A percentile compares a stretch with the other conserved stretches of the same genome.
Evolutionary conservation across 2,329 filamentous ascomycete genomes (phyloP).

Genomic region (Monilinia polystroma): DNA sequence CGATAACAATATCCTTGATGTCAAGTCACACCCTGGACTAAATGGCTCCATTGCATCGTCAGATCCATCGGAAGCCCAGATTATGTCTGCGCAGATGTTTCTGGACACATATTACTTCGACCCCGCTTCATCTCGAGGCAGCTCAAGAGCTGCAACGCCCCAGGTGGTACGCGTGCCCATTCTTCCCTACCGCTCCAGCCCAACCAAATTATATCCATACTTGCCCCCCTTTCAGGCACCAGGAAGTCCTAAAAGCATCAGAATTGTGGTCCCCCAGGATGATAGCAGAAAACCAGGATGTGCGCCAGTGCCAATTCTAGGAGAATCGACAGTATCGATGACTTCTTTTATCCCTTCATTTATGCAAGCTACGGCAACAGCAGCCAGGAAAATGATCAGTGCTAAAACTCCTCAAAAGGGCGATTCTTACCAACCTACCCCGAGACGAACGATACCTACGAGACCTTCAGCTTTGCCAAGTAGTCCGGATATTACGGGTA

Average conservation of each 20-base stretch:
- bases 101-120: conserved; percentile 78
- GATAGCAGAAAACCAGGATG: conserved; percentile 21
- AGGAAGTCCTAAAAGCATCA: conserved; percentile 38
- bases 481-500: conserved; percentile 69
- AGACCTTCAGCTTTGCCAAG: conserved; percentile 71
- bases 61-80: conserved; percentile 76
- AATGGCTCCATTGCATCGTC: conserved; percentile 73
- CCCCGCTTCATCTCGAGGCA: conserved; percentile 54
- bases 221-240: conserved; percentile 26
- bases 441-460: conserved; percentile 61
- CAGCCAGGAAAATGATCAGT: conserved; percentile 40
- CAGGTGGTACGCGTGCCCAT: conserved; percentile 58
- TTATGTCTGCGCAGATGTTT: conserved; percentile 73
- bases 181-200: conserved; percentile 27
- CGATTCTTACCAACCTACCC: conserved; percentile 52
- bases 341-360: conserved; percentile 35
- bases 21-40: conserved; percentile 55
- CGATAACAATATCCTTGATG: conserved; percentile 66
- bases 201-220: conserved; percentile 31
- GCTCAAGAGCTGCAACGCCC: conserved; percentile 67
- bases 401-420: conserved; percentile 50
- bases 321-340: conserved; percentile 25
- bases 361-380: conserved; percentile 37
- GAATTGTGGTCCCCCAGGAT: conserved; percentile 28
- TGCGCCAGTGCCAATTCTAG: conserved; percentile 24